Evolutionary conservation across 345 rosid genomes (phyloP), one percentile per base, ranked within the genome.

Genomic region (Pistacia atlantica): DNA sequence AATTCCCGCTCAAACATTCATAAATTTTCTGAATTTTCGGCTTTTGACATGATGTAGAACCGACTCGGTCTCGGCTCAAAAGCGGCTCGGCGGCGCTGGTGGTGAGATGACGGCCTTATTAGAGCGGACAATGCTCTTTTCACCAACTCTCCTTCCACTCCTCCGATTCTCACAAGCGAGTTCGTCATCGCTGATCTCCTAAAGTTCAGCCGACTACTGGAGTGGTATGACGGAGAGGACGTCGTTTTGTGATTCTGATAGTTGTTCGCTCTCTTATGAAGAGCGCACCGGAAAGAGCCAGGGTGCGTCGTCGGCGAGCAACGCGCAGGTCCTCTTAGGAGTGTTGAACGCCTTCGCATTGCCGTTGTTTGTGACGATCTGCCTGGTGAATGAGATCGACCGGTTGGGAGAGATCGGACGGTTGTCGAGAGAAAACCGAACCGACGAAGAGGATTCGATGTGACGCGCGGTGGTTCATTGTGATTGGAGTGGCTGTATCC

Each of bases 71-170:
- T 73, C 4, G 86, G 82, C 80, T 83, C 82, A 77, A 86, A 90
- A 58, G 76, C 80, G n/a, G 69, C 79, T 12, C 90, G 75, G 13
- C 91, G 86, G 77, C 86, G 79, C 52, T 84, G 87, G 75, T 86
- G 89, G 71, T 89, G 89, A 4, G 93, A 87, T 3, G 91, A 89
- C 4, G 93, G 93, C 16, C 91, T 75, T 20, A 89, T 89, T 80
- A 89, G 71, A 5, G 91, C 90, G 2, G 90, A 71, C 38, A 87
- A 66, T 3, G 91, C 90, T 78, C 93, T 82, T 60, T 78, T 89
- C 38, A 89, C 90, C 87, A 83, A 73, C 59, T 89, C 93, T 14
- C 93, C 93, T 60, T 89, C 93, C 31, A 89, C 91, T 25, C 93
- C 91, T 17, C 90, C 80, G 64, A 89, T 88, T 69, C 93, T 88